These are phyloP conservation scores for Delonix regia DNA, from an alignment of 306 rosid species.

Conservation along the genomic window DNA sequence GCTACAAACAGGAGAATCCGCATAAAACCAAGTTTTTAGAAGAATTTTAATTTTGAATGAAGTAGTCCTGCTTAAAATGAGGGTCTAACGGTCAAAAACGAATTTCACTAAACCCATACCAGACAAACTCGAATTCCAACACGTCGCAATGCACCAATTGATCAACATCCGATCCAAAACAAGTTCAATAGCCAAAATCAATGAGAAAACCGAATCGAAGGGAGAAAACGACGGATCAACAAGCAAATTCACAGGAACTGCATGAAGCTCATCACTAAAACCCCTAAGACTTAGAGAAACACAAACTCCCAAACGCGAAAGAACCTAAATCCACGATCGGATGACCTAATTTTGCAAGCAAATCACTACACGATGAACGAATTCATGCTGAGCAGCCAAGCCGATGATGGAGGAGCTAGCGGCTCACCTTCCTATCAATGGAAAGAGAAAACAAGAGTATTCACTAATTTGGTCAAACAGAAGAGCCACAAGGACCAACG, in stretches of 20 bases:
- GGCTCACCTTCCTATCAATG: slow-evolving; percentile 53
- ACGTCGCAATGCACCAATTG: slow-evolving; percentile 41
- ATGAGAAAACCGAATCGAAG: slow-evolving; percentile 39
- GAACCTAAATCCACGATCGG: slow-evolving; percentile 55
- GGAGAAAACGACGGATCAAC: slow-evolving; percentile 64
- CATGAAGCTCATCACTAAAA: slow-evolving; percentile 56
- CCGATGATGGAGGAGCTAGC: slow-evolving; percentile 42
- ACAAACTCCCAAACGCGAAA: slow-evolving; percentile 45
- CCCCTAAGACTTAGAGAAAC: slow-evolving; percentile 52
- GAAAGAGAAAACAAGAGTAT: slow-evolving; percentile 23
- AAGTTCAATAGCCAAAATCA: slow-evolving; percentile 38
- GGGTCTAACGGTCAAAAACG: slow-evolving; percentile 44
- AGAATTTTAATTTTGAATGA: slow-evolving; percentile 27
- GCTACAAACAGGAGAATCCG: slow-evolving; percentile 9
- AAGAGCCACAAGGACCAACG: neutral
- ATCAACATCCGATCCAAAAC: slow-evolving; percentile 34
- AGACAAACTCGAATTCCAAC: slow-evolving; percentile 36
- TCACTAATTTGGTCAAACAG: slow-evolving; percentile 31
- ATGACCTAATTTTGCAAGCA: slow-evolving; percentile 47
- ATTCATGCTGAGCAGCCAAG: slow-evolving; percentile 33
- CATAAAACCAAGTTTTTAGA: slow-evolving; percentile 13
- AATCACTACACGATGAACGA: slow-evolving; percentile 49
- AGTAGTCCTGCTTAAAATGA: slow-evolving; percentile 33
- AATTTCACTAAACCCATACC: slow-evolving; percentile 36
- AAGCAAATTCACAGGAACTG: slow-evolving; percentile 43